These are phyloP conservation scores for Coffea canephora DNA, from an alignment of 257 asterid genomes.

Conservation along the genomic window DNA sequence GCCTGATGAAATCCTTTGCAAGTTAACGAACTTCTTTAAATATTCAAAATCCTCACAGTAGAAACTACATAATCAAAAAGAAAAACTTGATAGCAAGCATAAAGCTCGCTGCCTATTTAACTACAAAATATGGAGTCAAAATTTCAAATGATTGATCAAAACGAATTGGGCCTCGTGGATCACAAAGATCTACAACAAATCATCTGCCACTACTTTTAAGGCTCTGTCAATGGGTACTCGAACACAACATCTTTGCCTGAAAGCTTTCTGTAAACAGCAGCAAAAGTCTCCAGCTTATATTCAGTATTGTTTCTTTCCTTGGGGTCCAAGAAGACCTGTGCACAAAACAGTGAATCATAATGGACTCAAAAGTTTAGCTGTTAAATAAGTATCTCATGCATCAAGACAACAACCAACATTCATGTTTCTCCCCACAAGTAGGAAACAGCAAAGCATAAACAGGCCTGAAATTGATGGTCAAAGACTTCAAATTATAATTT, in stretches of 20 bases:
- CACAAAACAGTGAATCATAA: neutral
- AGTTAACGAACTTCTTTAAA: neutral
- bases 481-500: neutral
- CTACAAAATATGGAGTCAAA: conserved; percentile 7
- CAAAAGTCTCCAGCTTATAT: conserved; percentile 45
- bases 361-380: neutral
- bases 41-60: neutral
- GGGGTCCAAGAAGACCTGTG: conserved; percentile 45
- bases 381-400: neutral
- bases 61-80: neutral
- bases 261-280: conserved; percentile 51
- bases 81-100: conserved; percentile 5
- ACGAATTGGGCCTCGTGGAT: neutral
- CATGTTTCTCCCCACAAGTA: too few relatives aligned
- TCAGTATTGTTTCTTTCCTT: conserved; percentile 41
- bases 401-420: neutral
- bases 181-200: conserved; percentile 11
- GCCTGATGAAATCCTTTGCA: neutral
- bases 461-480: neutral
- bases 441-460: neutral
- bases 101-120: conserved; percentile 1
- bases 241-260: conserved; percentile 51
- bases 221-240: conserved; percentile 39
- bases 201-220: conserved; percentile 17
- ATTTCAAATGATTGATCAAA: conserved; percentile 1